Conservation (phyloP, 1,284 basidiomycete genomes). For the Gymnopus androsaceus region DNA sequence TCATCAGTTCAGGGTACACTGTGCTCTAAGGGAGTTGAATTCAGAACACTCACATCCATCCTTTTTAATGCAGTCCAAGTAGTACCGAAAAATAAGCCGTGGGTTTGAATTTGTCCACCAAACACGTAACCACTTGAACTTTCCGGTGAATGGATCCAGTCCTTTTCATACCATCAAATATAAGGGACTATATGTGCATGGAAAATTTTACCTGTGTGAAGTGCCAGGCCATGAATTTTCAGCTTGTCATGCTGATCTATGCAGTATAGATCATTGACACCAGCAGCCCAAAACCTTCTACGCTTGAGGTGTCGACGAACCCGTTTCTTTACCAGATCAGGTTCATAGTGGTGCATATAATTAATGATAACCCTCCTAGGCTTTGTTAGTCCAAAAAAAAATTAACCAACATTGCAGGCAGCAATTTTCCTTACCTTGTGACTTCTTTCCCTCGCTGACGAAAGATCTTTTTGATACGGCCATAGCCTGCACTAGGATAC, state of each 20-base stretch:
- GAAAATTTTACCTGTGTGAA: conserved; percentile 37
- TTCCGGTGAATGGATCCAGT: conserved; percentile 37
- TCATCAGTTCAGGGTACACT: too few species aligned
- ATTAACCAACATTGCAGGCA: too few species aligned
- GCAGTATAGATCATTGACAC: conserved; percentile 32
- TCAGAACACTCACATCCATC: not conserved
- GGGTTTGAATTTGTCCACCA: conserved; percentile 47
- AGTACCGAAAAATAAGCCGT: conserved; percentile 33
- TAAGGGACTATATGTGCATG: too few species aligned
- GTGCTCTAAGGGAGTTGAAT: too few species aligned
- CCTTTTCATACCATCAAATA: too few species aligned
- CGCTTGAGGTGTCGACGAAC: conserved; percentile 19
- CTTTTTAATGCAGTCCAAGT: conserved; percentile 24
- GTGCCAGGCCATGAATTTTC: conserved; percentile 35
- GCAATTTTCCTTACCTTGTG: too few species aligned
- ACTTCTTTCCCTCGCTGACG: too few species aligned
- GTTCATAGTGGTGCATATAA: too few species aligned
- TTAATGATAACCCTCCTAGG: too few species aligned
- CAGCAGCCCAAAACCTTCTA: conserved; percentile 31
- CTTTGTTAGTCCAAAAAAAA: too few species aligned
- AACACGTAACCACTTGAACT: conserved; percentile 35
- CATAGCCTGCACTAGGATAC: too few species aligned
- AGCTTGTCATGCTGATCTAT: conserved; percentile 46
- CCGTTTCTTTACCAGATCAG: conserved; percentile 7
- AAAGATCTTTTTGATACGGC: too few species aligned